Conservation (phyloP, 148 eudicot species). For the Chenopodium album region DNA sequence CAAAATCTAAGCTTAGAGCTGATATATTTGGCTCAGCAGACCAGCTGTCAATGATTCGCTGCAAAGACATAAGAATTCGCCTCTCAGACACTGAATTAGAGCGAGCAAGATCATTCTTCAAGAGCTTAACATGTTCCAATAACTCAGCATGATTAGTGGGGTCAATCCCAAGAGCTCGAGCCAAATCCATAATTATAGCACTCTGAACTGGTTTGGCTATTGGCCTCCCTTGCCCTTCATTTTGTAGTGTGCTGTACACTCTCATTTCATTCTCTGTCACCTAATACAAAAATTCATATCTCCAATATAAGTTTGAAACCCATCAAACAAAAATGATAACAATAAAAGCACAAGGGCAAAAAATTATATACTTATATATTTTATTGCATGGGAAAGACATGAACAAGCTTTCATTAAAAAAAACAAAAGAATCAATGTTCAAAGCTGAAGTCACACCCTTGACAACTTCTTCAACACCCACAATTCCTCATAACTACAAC, state of each 20-base stretch:
- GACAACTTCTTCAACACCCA: too few relatives aligned
- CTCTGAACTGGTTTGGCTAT: conserved; percentile 57
- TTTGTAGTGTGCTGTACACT: conserved; percentile 45
- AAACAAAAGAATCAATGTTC: too few relatives aligned
- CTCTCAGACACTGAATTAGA: conserved; percentile 58
- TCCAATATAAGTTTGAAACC: not conserved
- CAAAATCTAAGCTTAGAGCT: conserved; percentile 41
- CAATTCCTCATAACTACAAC: too few relatives aligned
- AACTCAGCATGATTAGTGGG: conserved; percentile 43
- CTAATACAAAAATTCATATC: conserved; percentile 28
- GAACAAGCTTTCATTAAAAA: not conserved
- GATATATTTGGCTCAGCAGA: conserved; percentile 41
- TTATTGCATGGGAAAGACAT: not conserved
- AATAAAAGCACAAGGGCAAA: too few relatives aligned
- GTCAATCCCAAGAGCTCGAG: conserved; percentile 62
- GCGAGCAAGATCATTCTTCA: conserved; percentile 48
- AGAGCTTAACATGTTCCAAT: conserved; percentile 44
- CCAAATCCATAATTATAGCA: conserved; percentile 67
- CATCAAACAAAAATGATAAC: not conserved
- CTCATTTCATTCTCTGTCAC: conserved; percentile 66
- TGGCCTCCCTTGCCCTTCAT: conserved; percentile 55
- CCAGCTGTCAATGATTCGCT: conserved; percentile 51
- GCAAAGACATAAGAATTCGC: conserved; percentile 53
- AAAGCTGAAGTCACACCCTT: not conserved
- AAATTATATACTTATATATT: too few relatives aligned